These are phyloP conservation scores for Diaporthe ampelina DNA, from an alignment of 2,329 filamentous ascomycete species.

Conservation along the genomic window DNA sequence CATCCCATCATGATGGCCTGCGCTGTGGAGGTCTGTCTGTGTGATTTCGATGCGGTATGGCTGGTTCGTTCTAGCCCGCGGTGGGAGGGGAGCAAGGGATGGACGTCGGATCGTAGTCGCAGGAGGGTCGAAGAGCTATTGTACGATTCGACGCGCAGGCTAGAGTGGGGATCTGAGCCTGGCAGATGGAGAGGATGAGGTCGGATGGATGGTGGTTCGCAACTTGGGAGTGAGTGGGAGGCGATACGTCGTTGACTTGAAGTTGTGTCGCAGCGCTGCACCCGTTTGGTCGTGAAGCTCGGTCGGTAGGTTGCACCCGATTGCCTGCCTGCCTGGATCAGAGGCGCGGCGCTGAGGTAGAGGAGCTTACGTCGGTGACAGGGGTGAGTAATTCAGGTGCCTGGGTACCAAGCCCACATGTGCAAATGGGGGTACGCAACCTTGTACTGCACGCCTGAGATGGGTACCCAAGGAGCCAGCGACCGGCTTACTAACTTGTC, in stretches of 20 bases:
- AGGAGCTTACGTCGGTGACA: slow-evolving; percentile 37
- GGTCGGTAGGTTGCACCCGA: slow-evolving; percentile 8
- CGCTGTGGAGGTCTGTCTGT: background rate
- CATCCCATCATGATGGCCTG: slow-evolving; percentile 81
- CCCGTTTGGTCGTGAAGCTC: slow-evolving; percentile 17
- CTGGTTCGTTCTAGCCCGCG: background rate
- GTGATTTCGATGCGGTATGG: background rate
- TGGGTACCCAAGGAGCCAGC: background rate
- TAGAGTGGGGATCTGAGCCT: background rate
- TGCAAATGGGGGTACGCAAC: slow-evolving; percentile 8
- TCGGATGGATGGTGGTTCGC: slow-evolving; percentile 13
- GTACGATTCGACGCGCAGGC: slow-evolving; percentile 9
- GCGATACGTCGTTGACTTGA: slow-evolving; percentile 17
- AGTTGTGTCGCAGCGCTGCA: slow-evolving; percentile 8
- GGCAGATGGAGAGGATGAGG: background rate
- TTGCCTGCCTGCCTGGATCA: slow-evolving; percentile 24
- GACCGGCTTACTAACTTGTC: background rate
- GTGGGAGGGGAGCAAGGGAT: slow-evolving; percentile 16
- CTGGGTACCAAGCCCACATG: background rate
- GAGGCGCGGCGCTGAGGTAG: slow-evolving; percentile 4
- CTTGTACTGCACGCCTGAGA: background rate
- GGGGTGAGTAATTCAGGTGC: slow-evolving; percentile 16
- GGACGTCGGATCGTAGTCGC: background rate
- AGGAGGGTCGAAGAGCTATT: background rate
- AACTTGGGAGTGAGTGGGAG: slow-evolving; percentile 10